Evolutionary conservation across 176 grass and related monocot genomes (phyloP).

Genomic region (Rhynchospora breviuscula): DNA sequence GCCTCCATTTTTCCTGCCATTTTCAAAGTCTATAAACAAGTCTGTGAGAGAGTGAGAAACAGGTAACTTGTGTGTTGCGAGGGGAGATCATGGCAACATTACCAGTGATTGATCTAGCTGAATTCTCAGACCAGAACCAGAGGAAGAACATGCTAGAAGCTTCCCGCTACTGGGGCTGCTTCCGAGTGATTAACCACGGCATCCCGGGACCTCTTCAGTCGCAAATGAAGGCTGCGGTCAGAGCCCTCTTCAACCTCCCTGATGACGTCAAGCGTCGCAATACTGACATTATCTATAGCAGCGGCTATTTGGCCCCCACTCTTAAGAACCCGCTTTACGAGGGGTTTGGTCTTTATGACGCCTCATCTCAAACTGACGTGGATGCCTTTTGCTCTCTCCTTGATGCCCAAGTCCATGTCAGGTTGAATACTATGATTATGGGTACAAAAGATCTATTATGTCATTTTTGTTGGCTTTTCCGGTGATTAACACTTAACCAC

Average conservation of each 20-base stretch:
- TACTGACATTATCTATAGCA: constrained; percentile 41
- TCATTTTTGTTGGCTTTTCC: no score
- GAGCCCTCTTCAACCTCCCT: constrained; percentile 66
- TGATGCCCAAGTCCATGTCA: constrained; percentile 36
- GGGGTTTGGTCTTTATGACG: constrained; percentile 56
- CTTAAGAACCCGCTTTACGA: constrained; percentile 54
- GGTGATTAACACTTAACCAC: no score
- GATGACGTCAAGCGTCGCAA: constrained; percentile 64
- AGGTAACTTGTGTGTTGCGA: no score
- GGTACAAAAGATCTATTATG: neutral
- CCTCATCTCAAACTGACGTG: constrained; percentile 37
- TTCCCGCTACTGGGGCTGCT: constrained; percentile 19
- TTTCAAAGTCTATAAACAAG: no score
- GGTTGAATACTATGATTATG: neutral
- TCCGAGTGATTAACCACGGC: constrained; percentile 51
- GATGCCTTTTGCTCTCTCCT: constrained; percentile 57
- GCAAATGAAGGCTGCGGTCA: constrained; percentile 55
- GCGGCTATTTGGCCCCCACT: constrained; percentile 52
- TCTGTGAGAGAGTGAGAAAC: no score
- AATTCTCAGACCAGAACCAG: neutral
- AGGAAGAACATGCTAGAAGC: neutral
- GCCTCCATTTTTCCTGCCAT: no score
- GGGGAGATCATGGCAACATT: neutral
- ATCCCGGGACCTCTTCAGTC: constrained; percentile 39
- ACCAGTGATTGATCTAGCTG: neutral